phyloP scores from a whole-genome alignment of 495 filamentous ascomycete genomes.

The Letharia lupina region DNA sequence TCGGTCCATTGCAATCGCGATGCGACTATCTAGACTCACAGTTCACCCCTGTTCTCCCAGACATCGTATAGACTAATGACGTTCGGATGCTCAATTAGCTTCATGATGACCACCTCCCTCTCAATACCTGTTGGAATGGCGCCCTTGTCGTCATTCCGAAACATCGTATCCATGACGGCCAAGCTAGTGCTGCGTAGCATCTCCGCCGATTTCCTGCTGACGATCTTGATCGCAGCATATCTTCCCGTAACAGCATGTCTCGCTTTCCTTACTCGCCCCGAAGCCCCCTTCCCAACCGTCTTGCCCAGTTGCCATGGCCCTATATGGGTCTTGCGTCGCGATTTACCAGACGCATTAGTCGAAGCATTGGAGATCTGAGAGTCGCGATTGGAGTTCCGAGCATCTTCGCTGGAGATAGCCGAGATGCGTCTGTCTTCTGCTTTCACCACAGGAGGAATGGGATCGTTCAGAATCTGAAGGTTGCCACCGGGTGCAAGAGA shows the following conservation, averaged over 20 bases:
- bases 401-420: slow-evolving; percentile 44
- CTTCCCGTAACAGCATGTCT: slow-evolving; percentile 59
- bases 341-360: slow-evolving; percentile 48
- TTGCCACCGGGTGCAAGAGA: slow-evolving; percentile 36
- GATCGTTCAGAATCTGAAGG: slow-evolving; percentile 23
- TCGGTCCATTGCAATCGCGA: background rate
- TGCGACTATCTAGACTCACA: slow-evolving; percentile 51
- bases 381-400: slow-evolving; percentile 51
- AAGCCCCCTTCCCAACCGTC: slow-evolving; percentile 77
- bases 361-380: slow-evolving; percentile 67
- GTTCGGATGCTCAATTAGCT: slow-evolving; percentile 85
- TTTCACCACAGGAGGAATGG: slow-evolving; percentile 29
- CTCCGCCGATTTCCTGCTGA: slow-evolving; percentile 65
- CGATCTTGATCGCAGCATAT: slow-evolving; percentile 84
- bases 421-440: slow-evolving; percentile 48
- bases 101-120: slow-evolving; percentile 91
- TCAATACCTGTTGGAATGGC: slow-evolving; percentile 81
- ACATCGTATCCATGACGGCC: slow-evolving; percentile 55
- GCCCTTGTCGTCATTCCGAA: slow-evolving; percentile 42
- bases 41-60: slow-evolving; percentile 89
- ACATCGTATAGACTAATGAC: slow-evolving; percentile 88
- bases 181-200: slow-evolving; percentile 69
- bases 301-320: slow-evolving; percentile 88
- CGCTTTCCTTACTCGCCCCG: slow-evolving; percentile 73
- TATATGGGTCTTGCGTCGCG: slow-evolving; percentile 64